Conservation (phyloP, 2,329 filamentous ascomycete species). For the Macrophomina pseudophaseolina region DNA sequence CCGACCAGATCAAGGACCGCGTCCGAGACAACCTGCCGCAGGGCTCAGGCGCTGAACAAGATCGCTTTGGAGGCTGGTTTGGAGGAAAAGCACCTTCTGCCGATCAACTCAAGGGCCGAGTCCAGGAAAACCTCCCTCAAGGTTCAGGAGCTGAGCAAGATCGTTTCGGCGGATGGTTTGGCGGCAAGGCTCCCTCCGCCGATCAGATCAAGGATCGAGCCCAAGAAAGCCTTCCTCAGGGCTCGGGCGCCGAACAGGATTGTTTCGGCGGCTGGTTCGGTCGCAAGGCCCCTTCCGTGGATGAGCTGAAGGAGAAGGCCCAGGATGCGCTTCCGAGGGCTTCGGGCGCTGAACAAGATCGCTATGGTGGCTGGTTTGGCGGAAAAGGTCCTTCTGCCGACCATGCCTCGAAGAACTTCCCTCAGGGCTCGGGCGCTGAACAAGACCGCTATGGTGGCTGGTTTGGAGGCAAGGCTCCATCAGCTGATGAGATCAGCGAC, state of each 20-base stretch:
- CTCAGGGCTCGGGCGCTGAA: constrained; percentile 20
- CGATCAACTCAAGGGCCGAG: neutral
- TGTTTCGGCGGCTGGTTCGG: constrained; percentile 25
- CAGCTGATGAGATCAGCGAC: neutral
- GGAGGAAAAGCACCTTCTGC: constrained; percentile 8
- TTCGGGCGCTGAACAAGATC: constrained; percentile 25
- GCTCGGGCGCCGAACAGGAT: constrained; percentile 15
- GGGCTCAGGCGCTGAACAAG: constrained; percentile 21
- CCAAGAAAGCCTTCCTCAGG: neutral
- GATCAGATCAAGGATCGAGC: neutral
- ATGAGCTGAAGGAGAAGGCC: constrained; percentile 9
- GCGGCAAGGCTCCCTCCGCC: constrained; percentile 3
- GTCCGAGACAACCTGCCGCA: constrained; percentile 14
- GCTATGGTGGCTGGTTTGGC: constrained; percentile 16
- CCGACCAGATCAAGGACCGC: constrained; percentile 8
- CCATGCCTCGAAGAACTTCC: neutral
- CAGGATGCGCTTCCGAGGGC: neutral
- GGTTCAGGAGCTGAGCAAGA: constrained; percentile 24
- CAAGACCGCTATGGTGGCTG: constrained; percentile 21
- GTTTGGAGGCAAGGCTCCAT: constrained; percentile 1
- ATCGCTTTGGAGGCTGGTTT: constrained; percentile 17
- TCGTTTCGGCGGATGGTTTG: constrained; percentile 18
- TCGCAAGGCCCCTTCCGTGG: constrained; percentile 1
- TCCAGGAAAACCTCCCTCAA: constrained; percentile 12
- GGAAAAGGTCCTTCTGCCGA: constrained; percentile 19